Base-by-base conservation (phyloP, 208 protist genomes). In the Blechomonas ayalai region DNA sequence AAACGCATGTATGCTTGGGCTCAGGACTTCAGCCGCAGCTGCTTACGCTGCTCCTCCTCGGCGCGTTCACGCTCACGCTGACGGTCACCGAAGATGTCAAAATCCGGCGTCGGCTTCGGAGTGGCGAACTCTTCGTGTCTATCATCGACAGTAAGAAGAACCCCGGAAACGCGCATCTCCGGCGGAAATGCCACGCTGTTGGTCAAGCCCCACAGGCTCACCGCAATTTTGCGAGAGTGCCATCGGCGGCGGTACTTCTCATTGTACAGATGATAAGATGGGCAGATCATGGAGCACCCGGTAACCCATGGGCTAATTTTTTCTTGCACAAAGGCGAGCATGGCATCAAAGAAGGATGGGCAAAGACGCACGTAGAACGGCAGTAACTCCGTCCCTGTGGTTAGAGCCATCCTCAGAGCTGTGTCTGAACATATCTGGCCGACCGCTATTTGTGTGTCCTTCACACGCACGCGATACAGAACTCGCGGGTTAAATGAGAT, bases 201-300 rank as follows among this genome's bases (percentile, higher is more conserved):
- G 1, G 46, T 44, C 48, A 93, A 90, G 26, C 85, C 85, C 85
- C 85, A 93, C 19, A 90, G 48, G 39, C 76, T 76, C 33, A 90
- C 64, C 26, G 52, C 74, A 36, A 90, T 84, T 35, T 68, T 65
- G 8, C 78, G 74, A 13, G 73, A 73, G 24, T 78, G 56, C 80
- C 80, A 93, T 3, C 74, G 73, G 25, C 46, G 60, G 37, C 63
- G 77, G 56, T 80, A 82, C 29, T 32, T 31, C 31, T 75, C 63
- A 18, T 37, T 73, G 47, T 75, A 93, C 38, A 77, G 54, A 32
- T 59, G 32, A 52, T 82, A 82, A 34, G 60, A 45, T 19, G 85
- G 74, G 36, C 80, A 81, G 16, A 93, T 58, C 55, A 93, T 58
- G n/a, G 81, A 90, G 43, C 70, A 76, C 24, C 85, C 85, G 4